Evolutionary conservation across 768 basidiomycete genomes (phyloP).

Genomic region (Mycena venus): DNA sequence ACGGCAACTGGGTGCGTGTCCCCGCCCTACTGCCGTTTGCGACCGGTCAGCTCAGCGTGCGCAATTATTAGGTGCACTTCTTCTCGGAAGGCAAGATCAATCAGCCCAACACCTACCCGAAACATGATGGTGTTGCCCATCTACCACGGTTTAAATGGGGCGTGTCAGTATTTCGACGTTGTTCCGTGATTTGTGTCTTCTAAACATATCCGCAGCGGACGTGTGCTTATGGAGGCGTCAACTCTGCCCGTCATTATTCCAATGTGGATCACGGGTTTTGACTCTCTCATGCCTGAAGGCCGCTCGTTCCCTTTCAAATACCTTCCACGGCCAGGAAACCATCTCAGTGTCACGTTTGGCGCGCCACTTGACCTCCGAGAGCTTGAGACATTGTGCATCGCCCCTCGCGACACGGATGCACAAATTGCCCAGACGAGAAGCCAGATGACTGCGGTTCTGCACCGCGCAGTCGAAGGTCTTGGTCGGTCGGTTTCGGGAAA

Average conservation of each 20-base stretch:
- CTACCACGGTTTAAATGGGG: constrained; percentile 96
- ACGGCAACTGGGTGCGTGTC: constrained; percentile 85
- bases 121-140: constrained; percentile 56
- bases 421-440: constrained; percentile 60
- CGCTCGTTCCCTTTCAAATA: constrained; percentile 82
- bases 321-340: constrained; percentile 71
- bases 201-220: constrained; percentile 64
- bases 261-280: constrained; percentile 96
- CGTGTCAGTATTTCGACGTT: constrained; percentile 69
- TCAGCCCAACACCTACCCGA: constrained; percentile 70
- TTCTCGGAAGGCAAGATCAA: constrained; percentile 93
- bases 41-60: neutral
- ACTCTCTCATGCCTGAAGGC: constrained; percentile 91
- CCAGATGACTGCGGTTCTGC: constrained; percentile 67
- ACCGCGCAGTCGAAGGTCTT: constrained; percentile 64
- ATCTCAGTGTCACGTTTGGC: constrained; percentile 85
- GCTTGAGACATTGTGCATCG: constrained; percentile 41
- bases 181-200: constrained; percentile 14
- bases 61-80: constrained; percentile 77
- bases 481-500: constrained; percentile 65
- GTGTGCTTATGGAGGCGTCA: constrained; percentile 76
- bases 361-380: constrained; percentile 69
- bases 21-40: constrained; percentile 5
- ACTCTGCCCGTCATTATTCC: constrained; percentile 87
- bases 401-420: constrained; percentile 21